phyloP scores from a whole-genome alignment of 352 stramenopile species.

The Phytophthora ohioensis region DNA sequence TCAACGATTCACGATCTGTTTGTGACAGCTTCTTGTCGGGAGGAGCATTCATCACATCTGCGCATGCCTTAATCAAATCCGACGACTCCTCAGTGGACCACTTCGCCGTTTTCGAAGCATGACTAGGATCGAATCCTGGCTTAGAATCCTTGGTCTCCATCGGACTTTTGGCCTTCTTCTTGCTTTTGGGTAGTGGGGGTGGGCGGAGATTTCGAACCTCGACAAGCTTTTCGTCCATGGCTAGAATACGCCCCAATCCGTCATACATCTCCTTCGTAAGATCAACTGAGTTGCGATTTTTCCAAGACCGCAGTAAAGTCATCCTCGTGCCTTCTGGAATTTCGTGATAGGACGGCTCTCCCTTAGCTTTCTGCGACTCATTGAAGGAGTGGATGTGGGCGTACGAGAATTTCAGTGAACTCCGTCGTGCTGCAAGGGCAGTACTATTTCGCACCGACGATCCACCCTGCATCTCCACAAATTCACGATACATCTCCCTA shows the following conservation, averaged over 20 bases:
- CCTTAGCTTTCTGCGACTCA: constrained; percentile 41
- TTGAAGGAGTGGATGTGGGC: constrained; percentile 46
- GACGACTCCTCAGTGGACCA: constrained; percentile 46
- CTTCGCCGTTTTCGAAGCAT: constrained; percentile 34
- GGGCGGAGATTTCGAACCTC: constrained; percentile 33
- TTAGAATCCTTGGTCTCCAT: constrained; percentile 17
- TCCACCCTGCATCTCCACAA: constrained; percentile 44
- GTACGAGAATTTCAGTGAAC: constrained; percentile 51
- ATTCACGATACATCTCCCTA: constrained; percentile 49
- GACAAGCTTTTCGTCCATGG: constrained; percentile 40
- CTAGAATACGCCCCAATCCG: constrained; percentile 41
- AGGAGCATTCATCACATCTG: constrained; percentile 46
- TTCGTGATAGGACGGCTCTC: constrained; percentile 35
- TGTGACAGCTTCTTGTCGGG: constrained; percentile 32
- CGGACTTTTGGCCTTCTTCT: constrained; percentile 18
- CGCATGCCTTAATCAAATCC: constrained; percentile 50
- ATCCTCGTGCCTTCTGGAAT: constrained; percentile 37
- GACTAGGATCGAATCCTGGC: constrained; percentile 19
- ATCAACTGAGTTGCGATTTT: constrained; percentile 52
- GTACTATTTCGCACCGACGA: constrained; percentile 44
- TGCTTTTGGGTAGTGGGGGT: constrained; percentile 20
- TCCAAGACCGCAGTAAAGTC: constrained; percentile 46
- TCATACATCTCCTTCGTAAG: constrained; percentile 49
- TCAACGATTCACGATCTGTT: constrained; percentile 41
- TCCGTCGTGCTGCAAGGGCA: constrained; percentile 43